These are phyloP conservation scores for Pelagomonas calceolata DNA, from an alignment of 108 stramenopile species.

Conservation along the genomic window DNA sequence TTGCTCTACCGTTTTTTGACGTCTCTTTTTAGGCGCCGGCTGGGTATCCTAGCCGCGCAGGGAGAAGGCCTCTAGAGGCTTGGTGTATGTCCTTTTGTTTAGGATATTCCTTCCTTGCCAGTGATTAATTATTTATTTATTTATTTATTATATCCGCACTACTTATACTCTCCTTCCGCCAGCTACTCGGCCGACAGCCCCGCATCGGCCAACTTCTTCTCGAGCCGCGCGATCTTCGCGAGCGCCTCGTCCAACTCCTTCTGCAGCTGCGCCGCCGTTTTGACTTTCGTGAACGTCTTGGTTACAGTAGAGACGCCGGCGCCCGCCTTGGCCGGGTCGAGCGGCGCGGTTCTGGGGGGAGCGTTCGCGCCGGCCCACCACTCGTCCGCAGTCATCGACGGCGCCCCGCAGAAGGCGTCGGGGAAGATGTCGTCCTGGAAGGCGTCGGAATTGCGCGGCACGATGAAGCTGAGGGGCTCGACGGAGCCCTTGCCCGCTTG, in stretches of 20 bases:
- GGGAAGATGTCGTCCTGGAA: slow-evolving; percentile 99
- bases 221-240: slow-evolving; percentile 59
- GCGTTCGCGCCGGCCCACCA: slow-evolving; percentile 82
- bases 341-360: slow-evolving; percentile 57
- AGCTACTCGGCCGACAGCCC: too few relatives aligned
- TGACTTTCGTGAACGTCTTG: slow-evolving; percentile 33
- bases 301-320: slow-evolving; percentile 20
- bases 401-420: slow-evolving; percentile 55
- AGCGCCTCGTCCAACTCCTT: slow-evolving; percentile 62
- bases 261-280: slow-evolving; percentile 48
- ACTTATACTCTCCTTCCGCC: too few relatives aligned
- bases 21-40: too few relatives aligned
- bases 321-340: slow-evolving; percentile 56
- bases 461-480: slow-evolving; percentile 79
- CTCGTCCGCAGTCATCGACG: slow-evolving; percentile 81
- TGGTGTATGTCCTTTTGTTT: too few relatives aligned
- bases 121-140: too few relatives aligned
- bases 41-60: too few relatives aligned
- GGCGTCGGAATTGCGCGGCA: slow-evolving; percentile 93
- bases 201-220: slow-evolving; percentile 53
- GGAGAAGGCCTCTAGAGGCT: too few relatives aligned
- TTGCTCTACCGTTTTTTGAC: too few relatives aligned
- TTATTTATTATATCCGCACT: too few relatives aligned
- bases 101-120: too few relatives aligned
- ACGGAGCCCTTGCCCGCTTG: slow-evolving; percentile 49